These are phyloP conservation scores for Rhizopogon roseolus DNA, from an alignment of 768 basidiomycete species.

Conservation along the genomic window DNA sequence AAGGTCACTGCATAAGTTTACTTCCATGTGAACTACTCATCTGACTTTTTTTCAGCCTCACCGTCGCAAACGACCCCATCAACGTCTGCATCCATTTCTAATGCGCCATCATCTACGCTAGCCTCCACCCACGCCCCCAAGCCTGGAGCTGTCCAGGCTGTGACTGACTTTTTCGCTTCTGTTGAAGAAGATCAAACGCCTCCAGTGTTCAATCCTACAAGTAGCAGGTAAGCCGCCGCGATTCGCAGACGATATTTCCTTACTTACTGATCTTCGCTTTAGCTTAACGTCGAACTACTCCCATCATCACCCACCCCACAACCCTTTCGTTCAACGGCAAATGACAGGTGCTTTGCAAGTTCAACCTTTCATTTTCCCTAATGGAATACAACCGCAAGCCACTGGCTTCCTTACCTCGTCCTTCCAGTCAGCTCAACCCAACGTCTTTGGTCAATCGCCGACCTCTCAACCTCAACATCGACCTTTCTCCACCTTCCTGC, in stretches of 20 bases:
- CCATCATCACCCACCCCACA: slow-evolving; percentile 56
- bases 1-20: slow-evolving; percentile 23
- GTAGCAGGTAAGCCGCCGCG: slow-evolving; percentile 37
- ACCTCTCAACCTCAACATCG: slow-evolving; percentile 38
- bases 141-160: slow-evolving; percentile 38
- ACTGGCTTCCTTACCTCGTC: slow-evolving; percentile 51
- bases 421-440: slow-evolving; percentile 25
- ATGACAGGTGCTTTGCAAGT: slow-evolving; percentile 40
- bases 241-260: not conserved
- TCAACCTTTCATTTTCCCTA: slow-evolving; percentile 37
- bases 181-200: slow-evolving; percentile 76
- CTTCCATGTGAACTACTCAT: not conserved
- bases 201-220: slow-evolving; percentile 63
- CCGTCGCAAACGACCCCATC: slow-evolving; percentile 12
- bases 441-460: slow-evolving; percentile 27
- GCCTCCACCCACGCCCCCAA: slow-evolving; percentile 23
- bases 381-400: slow-evolving; percentile 45
- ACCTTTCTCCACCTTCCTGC: slow-evolving; percentile 52
- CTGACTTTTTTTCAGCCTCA: slow-evolving; percentile 6
- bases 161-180: slow-evolving; percentile 82
- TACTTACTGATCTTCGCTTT: slow-evolving; percentile 8
- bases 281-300: slow-evolving; percentile 49
- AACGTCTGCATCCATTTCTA: slow-evolving; percentile 14
- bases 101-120: slow-evolving; percentile 22
- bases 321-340: slow-evolving; percentile 72